These are phyloP conservation scores for Melampsora americana DNA, from an alignment of 1,284 basidiomycete species.

Conservation along the genomic window DNA sequence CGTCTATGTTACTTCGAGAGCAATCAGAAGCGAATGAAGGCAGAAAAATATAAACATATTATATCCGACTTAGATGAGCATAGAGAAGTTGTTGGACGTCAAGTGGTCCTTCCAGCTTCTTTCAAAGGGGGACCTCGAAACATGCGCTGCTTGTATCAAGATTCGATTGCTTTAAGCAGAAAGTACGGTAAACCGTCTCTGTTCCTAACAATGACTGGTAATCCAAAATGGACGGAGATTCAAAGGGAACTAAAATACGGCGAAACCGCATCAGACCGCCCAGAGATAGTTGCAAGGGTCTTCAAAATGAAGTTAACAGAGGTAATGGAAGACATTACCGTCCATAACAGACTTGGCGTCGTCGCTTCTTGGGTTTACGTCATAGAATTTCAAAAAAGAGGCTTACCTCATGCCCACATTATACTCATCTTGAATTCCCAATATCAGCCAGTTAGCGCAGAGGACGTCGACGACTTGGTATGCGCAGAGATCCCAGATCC, in stretches of 20 bases:
- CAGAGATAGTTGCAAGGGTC: neutral
- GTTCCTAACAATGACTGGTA: conserved; percentile 55
- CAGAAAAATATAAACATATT: no score
- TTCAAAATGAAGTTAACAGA: conserved; percentile 1
- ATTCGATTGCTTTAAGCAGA: no score
- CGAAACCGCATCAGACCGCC: neutral
- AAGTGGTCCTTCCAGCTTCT: conserved; percentile 46
- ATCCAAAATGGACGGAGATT: conserved; percentile 57
- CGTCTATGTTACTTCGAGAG: conserved; percentile 49
- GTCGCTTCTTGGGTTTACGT: conserved; percentile 6
- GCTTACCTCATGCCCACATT: no score
- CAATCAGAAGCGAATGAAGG: conserved; percentile 56
- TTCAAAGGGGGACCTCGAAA: conserved; percentile 53
- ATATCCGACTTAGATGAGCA: no score
- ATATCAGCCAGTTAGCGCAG: conserved; percentile 53
- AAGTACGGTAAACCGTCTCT: no score
- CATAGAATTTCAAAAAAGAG: conserved; percentile 25
- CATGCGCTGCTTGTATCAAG: no score
- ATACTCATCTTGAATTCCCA: conserved; percentile 55
- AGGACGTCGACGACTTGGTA: conserved; percentile 57
- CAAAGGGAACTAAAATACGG: conserved; percentile 52
- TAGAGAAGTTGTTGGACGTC: conserved; percentile 47
- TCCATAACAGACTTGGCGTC: neutral
- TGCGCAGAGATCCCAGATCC: conserved; percentile 58
- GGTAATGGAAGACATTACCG: neutral